phyloP scores from a whole-genome alignment of 495 filamentous ascomycete genomes.

The Podospora pseudopauciseta region DNA sequence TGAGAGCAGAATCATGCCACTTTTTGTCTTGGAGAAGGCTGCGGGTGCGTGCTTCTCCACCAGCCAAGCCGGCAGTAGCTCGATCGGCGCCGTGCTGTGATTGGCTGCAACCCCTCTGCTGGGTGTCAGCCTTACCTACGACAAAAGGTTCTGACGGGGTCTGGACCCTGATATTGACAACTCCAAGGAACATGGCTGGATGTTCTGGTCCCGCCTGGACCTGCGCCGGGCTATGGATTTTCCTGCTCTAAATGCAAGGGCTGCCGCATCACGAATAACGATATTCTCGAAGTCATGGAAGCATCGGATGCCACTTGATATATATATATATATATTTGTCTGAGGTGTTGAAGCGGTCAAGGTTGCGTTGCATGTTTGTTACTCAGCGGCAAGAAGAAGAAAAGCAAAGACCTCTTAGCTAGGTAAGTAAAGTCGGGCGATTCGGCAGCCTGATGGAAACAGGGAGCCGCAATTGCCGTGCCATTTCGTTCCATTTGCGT shows the following conservation, averaged over 20 bases:
- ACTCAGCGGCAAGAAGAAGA: neutral
- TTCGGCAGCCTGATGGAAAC: neutral
- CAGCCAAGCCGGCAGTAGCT: slow-evolving; percentile 36
- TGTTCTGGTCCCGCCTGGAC: slow-evolving; percentile 2
- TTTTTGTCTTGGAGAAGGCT: slow-evolving; percentile 32
- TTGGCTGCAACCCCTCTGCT: slow-evolving; percentile 17
- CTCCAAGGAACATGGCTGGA: slow-evolving; percentile 10
- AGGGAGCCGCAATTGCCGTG: neutral
- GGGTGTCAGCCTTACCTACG: slow-evolving; percentile 29
- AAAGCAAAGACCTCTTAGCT: neutral
- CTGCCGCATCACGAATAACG: neutral
- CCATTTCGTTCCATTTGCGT: neutral
- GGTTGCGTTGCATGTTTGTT: neutral
- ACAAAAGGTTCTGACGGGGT: neutral
- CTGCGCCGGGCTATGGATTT: slow-evolving; percentile 13
- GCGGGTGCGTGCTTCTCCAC: slow-evolving; percentile 15
- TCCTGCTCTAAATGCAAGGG: neutral
- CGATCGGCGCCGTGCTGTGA: slow-evolving; percentile 9
- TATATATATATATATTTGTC: neutral
- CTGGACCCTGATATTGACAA: slow-evolving; percentile 15
- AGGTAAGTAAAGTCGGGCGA: neutral
- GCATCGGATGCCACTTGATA: neutral
- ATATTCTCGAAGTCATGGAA: neutral
- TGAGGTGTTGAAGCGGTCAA: neutral
- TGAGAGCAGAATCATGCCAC: slow-evolving; percentile 34